phyloP scores from a whole-genome alignment of 495 filamentous ascomycete genomes.

The Poronia punctata region DNA sequence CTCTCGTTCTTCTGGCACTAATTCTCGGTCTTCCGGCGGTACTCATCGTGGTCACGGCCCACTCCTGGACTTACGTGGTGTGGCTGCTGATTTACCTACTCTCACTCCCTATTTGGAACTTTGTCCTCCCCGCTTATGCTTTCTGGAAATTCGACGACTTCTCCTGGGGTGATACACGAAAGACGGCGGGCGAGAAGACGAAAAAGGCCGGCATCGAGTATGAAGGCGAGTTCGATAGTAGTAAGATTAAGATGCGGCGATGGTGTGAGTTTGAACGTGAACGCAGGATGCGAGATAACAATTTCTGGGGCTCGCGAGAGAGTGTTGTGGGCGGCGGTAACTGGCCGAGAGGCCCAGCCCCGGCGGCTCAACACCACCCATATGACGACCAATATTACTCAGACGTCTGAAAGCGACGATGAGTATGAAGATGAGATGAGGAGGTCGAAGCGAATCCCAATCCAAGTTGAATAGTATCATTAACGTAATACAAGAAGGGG shows the following conservation, averaged over 20 bases:
- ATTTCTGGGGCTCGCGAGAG: slow-evolving; percentile 44
- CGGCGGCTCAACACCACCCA: slow-evolving; percentile 30
- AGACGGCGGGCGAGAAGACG: slow-evolving; percentile 84
- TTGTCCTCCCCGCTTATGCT: slow-evolving; percentile 86
- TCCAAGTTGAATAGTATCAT: too few relatives aligned
- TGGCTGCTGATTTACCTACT: slow-evolving; percentile 97
- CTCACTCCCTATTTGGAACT: slow-evolving; percentile 96
- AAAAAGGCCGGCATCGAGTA: slow-evolving; percentile 72
- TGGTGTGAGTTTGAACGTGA: slow-evolving; percentile 91
- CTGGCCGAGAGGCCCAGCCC: slow-evolving; percentile 14
- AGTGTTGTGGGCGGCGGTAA: slow-evolving; percentile 32
- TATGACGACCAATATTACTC: slow-evolving; percentile 46
- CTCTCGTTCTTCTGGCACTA: slow-evolving; percentile 79
- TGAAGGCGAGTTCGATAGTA: slow-evolving; percentile 95
- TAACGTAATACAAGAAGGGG: too few relatives aligned
- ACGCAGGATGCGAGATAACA: slow-evolving; percentile 30
- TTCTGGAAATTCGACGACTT: slow-evolving; percentile 99
- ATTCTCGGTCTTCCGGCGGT: slow-evolving; percentile 92
- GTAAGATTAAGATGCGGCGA: slow-evolving; percentile 96
- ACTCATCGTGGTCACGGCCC: slow-evolving; percentile 92
- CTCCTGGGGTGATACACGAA: slow-evolving; percentile 96
- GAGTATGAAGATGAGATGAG: too few relatives aligned
- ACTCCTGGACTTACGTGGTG: slow-evolving; percentile 82
- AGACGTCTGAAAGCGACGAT: slow-evolving; percentile 31
- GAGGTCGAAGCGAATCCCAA: too few relatives aligned